phyloP scores from a whole-genome alignment of 805 yeast genomes.

The Metschnikowia arizonensis region DNA sequence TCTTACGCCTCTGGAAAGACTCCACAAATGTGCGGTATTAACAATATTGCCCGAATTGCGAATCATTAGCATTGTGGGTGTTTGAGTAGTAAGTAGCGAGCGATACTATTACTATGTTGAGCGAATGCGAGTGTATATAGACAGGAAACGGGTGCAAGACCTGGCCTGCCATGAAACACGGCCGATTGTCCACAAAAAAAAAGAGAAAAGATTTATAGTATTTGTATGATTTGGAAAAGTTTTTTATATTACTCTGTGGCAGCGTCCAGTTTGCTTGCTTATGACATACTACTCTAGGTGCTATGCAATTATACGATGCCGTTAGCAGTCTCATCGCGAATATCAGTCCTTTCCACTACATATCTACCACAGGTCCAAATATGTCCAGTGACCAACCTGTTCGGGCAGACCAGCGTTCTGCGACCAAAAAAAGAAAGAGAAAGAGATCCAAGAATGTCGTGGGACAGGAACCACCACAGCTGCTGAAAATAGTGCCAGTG shows the following conservation, averaged over 20 bases:
- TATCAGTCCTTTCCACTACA: neutral
- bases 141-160: constrained; percentile 2
- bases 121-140: constrained; percentile 1
- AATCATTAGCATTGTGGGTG: neutral
- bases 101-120: neutral
- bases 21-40: neutral
- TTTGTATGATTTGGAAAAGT: too few species aligned
- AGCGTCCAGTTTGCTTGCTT: neutral
- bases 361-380: neutral
- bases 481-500: constrained; percentile 1
- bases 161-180: neutral
- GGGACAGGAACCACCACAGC: constrained; percentile 5
- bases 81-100: neutral
- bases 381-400: constrained; percentile 10
- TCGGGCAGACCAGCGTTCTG: constrained; percentile 8
- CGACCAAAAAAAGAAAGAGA: constrained; percentile 16
- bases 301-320: neutral
- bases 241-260: neutral
- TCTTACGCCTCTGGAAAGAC: neutral
- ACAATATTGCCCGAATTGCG: neutral
- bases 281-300: neutral
- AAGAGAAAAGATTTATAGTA: too few species aligned
- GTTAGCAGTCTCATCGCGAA: constrained; percentile 3
- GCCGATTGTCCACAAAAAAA: neutral
- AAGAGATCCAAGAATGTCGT: constrained; percentile 20